Evolutionary conservation across 2,329 filamentous ascomycete species (phyloP), one percentile per base, ranked within the genome.

Genomic region (Ampelomyces quisqualis): DNA sequence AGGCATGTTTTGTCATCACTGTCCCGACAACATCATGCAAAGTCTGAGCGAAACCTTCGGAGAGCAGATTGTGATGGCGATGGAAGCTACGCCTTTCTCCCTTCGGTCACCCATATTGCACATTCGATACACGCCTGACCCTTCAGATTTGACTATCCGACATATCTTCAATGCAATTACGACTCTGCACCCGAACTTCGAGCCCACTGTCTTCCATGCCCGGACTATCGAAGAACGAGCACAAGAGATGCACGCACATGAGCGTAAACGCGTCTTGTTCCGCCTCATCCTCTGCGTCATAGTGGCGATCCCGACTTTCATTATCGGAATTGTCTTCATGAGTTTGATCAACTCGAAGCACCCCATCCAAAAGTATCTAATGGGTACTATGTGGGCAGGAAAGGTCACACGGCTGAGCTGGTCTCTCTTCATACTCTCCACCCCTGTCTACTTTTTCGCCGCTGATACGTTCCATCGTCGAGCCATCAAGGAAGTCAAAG

Each of bases 301-400:
- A 18, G 72, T 86, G 5, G 84, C 86, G 14, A 84, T 96, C 30
- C 90, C 91, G 2, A 88, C 88, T 0, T 90, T 96, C 55, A 65
- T 95, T 35, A 82, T 96, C 26, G 90, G 91, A 3, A 88, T 96
- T 38, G 82, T 95, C 1, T 95, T 88, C 70, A 96, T 95, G 90
- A 88, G 80, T 46, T 75, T 96, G 1, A 77, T 95, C 0, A 73
- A 84, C 0, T 65, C 75, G 3, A 68, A 74, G 2, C 78, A 90
- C 52, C 51, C 68, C 0, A 75, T 76, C 9, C 81, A 82, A 41
- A 72, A 74, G 47, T 88, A 80, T 53, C 70, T 94, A 30, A 90
- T 89, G 79, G 64, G 77, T 47, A 80, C 82, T 0, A 84, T 88
- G 73, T 79, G 77, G 51, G 81, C 79, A 3, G 88, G 88, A 1